A percentile compares a stretch with the other conserved stretches of the same genome.
Conservation (phyloP, 2,329 filamentous ascomycete species). For the Decorospora gaudefroyi region DNA sequence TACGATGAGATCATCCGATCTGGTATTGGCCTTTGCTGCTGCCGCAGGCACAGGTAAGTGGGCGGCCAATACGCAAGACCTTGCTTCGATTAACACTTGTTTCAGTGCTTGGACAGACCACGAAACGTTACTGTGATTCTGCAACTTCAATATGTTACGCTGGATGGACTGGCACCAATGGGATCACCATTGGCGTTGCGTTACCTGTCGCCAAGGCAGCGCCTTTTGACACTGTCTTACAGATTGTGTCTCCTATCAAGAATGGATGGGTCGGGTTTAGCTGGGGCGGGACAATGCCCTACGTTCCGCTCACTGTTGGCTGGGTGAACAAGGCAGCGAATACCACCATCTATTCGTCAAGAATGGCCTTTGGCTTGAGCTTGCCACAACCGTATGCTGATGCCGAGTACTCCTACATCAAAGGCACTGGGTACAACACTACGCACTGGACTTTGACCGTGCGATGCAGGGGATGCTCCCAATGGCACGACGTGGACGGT, state of each 20-base stretch:
- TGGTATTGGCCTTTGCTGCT: conserved; percentile 9
- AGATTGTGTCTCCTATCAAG: conserved; percentile 51
- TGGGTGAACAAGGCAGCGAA: conserved; percentile 52
- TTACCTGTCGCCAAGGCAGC: conserved; percentile 42
- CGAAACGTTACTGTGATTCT: conserved; percentile 33
- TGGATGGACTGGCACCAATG: conserved; percentile 48
- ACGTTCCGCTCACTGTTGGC: conserved; percentile 53
- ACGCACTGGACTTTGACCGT: conserved; percentile 43
- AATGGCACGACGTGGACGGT: conserved; percentile 37
- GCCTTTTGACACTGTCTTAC: conserved; percentile 51
- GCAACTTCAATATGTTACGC: conserved; percentile 50
- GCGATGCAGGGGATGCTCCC: conserved; percentile 38
- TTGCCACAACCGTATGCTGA: conserved; percentile 34
- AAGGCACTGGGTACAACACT: conserved; percentile 38
- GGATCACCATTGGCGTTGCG: conserved; percentile 39
- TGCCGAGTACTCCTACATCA: conserved; percentile 38
- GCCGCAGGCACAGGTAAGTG: conserved; percentile 23
- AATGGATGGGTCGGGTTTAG: conserved; percentile 57
- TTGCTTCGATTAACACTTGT: neutral
- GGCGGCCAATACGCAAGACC: neutral
- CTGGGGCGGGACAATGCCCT: conserved; percentile 58
- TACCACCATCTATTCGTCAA: conserved; percentile 49
- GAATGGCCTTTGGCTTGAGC: conserved; percentile 50
- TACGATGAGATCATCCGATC: conserved; percentile 21
- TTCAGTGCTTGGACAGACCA: conserved; percentile 23